phyloP scores from a whole-genome alignment of 306 rosid species.

The Malus sylvestris region DNA sequence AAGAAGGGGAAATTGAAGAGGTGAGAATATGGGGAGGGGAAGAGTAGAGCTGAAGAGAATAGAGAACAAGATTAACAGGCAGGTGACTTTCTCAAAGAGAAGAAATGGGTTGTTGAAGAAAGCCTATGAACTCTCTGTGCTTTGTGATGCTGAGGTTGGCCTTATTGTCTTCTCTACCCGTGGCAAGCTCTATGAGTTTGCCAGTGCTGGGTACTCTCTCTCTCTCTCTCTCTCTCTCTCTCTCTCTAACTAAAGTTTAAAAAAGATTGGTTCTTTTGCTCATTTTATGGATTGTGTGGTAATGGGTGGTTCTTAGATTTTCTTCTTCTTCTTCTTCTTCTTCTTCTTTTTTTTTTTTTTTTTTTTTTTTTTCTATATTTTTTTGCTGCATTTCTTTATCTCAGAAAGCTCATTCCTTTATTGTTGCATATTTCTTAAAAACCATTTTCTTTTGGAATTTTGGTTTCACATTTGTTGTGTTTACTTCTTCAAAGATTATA shows the following conservation, averaged over 20 bases:
- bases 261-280: not conserved
- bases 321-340: too few species aligned
- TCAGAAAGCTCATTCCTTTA: not conserved
- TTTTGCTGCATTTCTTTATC: not conserved
- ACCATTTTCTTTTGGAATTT: not conserved
- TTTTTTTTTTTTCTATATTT: not conserved
- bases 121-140: slow-evolving; percentile 50
- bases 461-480: not conserved
- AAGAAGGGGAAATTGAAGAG: not conserved
- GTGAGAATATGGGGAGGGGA: slow-evolving; percentile 62
- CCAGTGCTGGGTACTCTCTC: slow-evolving; percentile 58
- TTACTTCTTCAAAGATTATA: not conserved
- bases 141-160: slow-evolving; percentile 53
- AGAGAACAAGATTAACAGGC: slow-evolving; percentile 66
- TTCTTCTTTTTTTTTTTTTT: not conserved
- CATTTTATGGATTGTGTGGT: not conserved
- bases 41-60: slow-evolving; percentile 83
- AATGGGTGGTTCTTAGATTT: not conserved
- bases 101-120: slow-evolving; percentile 46
- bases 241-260: not conserved
- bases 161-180: slow-evolving; percentile 77
- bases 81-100: slow-evolving; percentile 52
- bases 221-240: not conserved
- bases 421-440: not conserved
- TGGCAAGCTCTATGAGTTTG: slow-evolving; percentile 82